Conservation (phyloP, 2,329 filamentous ascomycete species). For the Colletotrichum horii region DNA sequence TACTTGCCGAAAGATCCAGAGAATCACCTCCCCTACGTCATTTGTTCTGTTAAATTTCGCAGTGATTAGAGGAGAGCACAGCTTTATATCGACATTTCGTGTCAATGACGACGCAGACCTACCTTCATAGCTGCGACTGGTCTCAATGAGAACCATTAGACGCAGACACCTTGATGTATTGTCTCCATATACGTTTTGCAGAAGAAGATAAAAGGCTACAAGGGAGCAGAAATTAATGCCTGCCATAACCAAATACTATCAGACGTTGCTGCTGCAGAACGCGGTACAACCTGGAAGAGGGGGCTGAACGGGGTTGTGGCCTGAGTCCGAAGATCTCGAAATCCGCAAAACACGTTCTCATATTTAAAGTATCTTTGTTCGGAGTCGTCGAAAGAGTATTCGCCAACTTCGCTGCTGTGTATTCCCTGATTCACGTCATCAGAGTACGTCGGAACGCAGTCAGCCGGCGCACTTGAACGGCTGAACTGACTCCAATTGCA, state of each 20-base stretch:
- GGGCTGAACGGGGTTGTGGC: not conserved
- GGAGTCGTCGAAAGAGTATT: not conserved
- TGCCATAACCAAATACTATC: not conserved
- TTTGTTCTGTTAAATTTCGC: not conserved
- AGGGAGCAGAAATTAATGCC: fast-evolving
- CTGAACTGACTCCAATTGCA: not conserved
- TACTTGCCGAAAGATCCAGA: not conserved
- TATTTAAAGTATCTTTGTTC: fast-evolving
- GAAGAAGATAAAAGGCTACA: fast-evolving
- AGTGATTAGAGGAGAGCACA: fast-evolving
- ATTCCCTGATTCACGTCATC: fast-evolving
- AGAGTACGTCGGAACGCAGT: fast-evolving
- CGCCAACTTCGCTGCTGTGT: fast-evolving
- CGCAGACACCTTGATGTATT: fast-evolving
- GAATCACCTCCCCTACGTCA: no score
- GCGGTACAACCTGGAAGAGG: fast-evolving
- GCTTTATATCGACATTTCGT: fast-evolving
- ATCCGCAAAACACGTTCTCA: not conserved
- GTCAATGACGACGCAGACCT: not conserved
- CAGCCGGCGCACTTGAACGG: fast-evolving
- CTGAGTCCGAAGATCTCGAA: fast-evolving
- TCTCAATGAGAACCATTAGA: fast-evolving
- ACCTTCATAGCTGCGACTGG: fast-evolving
- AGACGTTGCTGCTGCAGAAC: fast-evolving
- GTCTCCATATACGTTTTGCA: not conserved